Conservation (phyloP, 148 eudicot genomes). For the Diospyros lotus region DNA sequence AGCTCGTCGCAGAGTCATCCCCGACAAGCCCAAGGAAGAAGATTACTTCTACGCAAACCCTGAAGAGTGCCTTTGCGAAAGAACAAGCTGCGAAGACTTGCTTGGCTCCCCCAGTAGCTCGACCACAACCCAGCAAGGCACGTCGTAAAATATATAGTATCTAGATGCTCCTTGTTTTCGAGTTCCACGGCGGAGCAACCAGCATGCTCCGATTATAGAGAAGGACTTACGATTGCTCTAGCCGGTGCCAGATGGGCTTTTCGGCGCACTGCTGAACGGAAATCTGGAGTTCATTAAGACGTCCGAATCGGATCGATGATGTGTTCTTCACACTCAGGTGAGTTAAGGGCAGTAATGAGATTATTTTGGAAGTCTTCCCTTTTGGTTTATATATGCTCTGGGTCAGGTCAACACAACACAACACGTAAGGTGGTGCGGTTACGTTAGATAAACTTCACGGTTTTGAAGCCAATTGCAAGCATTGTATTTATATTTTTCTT, state of each 20-base stretch:
- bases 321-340: not conserved
- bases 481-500: slow-evolving; percentile 4
- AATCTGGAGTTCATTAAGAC: not conserved
- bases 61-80: slow-evolving; percentile 75
- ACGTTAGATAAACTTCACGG: not conserved
- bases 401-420: not conserved
- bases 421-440: too few species aligned
- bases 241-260: not conserved
- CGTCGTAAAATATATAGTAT: not conserved
- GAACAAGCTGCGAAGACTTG: slow-evolving; percentile 43
- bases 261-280: not conserved
- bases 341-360: not conserved
- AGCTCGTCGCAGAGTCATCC: slow-evolving; percentile 42
- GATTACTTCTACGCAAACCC: slow-evolving; percentile 94
- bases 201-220: not conserved
- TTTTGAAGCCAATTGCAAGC: not conserved
- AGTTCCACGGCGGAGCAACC: not conserved
- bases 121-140: slow-evolving; percentile 13
- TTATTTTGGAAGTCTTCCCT: not conserved
- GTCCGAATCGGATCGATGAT: not conserved
- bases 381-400: slow-evolving; percentile 6
- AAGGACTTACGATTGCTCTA: not conserved
- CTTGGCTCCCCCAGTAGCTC: slow-evolving; percentile 18
- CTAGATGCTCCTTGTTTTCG: not conserved
- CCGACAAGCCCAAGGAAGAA: slow-evolving; percentile 93